Base-by-base conservation (phyloP, 2,329 filamentous ascomycete species). In the Alternaria tenuissima region DNA sequence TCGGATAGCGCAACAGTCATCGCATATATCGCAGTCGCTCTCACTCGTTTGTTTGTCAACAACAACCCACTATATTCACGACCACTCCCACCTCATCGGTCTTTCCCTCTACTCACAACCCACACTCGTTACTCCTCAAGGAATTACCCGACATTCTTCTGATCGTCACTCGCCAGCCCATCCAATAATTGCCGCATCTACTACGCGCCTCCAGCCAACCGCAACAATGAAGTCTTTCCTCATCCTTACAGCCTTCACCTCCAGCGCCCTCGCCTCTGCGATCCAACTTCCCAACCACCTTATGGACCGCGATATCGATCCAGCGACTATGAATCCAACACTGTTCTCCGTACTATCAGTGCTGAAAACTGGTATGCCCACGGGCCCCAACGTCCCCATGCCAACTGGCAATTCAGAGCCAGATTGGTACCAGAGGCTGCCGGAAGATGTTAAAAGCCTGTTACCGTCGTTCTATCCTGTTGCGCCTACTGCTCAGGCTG, bases 321-420 rank as follows among this genome's bases (percentile, higher is more conserved):
- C 63, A 5, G 52, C 51, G 36, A 64, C 59, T 44, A 64, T 68
- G 60, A 53, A 66, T 36, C 63, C 65, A 16, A 54, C 58, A 18
- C 59, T 53, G 8, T 53, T 64, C 57, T 66, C 63, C 18, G 48
- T 68, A 9, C 61, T 69, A 22, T 59, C 55, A n/a, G 59, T 68
- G 22, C 57, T 69, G 39, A 56, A 59, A 24, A 66, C 65, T 9
- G 67, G 61, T 30, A 61, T 69, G 28, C 58, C 66, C 14, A 48
- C 54, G 8, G 54, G 52, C 12, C 11, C 57, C 20, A 32, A 42
- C 26, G 20, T 42, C 18, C 52, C 63, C 4, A 24, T 58, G 24
- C 63, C 63, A 12, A 57, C 62, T 4, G 57, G 59, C 30, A 54
- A 36, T 43, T 22, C 49, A 14, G 49, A 59, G 18, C 63, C 65